A percentile compares a stretch with the other conserved stretches of the same genome.
Conservation (phyloP, 371 early-diverging fungal species). For the Conidiobolus incongruus region DNA sequence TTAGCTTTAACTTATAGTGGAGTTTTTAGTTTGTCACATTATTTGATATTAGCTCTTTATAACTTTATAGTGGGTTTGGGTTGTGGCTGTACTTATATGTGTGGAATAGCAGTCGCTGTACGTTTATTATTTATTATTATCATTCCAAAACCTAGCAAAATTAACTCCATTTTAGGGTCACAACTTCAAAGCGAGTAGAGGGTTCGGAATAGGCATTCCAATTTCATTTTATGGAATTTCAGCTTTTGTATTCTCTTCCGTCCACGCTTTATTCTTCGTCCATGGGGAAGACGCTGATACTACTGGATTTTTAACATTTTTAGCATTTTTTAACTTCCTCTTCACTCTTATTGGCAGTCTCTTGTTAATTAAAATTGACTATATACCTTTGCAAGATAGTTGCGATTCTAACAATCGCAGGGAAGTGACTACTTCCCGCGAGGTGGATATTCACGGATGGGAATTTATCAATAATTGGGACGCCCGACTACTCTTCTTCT, state of each 20-base stretch:
- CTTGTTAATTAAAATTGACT: slow-evolving; percentile 11
- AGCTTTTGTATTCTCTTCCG: slow-evolving; percentile 34
- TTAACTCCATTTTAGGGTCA: slow-evolving; percentile 12
- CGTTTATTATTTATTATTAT: too few species aligned
- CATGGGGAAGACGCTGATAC: slow-evolving; percentile 8
- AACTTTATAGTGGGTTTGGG: slow-evolving; percentile 1
- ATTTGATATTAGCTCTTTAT: neutral
- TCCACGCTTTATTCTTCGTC: slow-evolving; percentile 21
- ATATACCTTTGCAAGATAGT: too few species aligned
- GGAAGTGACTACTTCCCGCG: too few species aligned
- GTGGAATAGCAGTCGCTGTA: neutral
- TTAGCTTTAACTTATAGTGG: slow-evolving; percentile 1
- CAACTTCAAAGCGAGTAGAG: slow-evolving; percentile 27
- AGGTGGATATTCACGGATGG: slow-evolving; percentile 8
- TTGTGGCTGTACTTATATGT: slow-evolving; percentile 1
- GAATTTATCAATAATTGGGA: slow-evolving; percentile 8
- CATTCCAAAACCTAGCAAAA: neutral
- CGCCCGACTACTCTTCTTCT: slow-evolving; percentile 9
- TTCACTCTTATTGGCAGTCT: slow-evolving; percentile 9
- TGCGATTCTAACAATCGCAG: too few species aligned
- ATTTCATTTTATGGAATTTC: slow-evolving; percentile 38
- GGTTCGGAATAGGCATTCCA: slow-evolving; percentile 34
- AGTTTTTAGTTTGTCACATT: neutral
- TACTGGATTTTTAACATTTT: slow-evolving; percentile 11
- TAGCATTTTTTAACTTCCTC: slow-evolving; percentile 9